Base-by-base conservation (phyloP, 495 filamentous ascomycete genomes). In the Articulospora tetracladia region DNA sequence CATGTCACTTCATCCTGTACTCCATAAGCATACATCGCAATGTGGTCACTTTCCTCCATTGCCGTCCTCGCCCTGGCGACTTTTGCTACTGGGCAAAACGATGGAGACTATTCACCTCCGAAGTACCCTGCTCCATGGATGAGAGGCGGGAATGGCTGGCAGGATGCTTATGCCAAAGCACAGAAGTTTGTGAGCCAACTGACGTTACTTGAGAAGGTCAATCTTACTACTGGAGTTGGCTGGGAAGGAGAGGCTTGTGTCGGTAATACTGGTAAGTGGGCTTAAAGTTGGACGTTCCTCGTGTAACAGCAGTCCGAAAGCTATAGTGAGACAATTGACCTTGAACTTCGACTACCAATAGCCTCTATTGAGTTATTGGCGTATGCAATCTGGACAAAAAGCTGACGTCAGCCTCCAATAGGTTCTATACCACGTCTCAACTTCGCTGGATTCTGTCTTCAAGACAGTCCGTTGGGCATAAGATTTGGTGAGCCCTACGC, bases 161-260 rank as follows among this genome's bases (percentile, higher is more conserved):
- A 82, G 39, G 85, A 87, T 3, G 90, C 91, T 12, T 92, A 96
- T 68, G 72, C 69, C 32, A 87, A 91, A 65, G 92, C 92, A 4
- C 83, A 82, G 60, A 80, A 76, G 0, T 93, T 96, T 60, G 92
- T 97, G 36, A 87, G 85, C 7, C 83, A 91, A 73, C 75, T 97
- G 70, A 97, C 92, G 0, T 73, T 97, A 58, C 73, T 86, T 12
- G 92, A 97, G 77, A 97, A 97, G 78, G 89, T 96, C 69, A 97
- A 97, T 67, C 66, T 97, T 59, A 96, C 92, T 1, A 96, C 91
- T 11, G 92, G 92, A 70, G 79, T 87, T 61, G 92, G 92, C 78
- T 91, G 67, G 73, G 80, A 73, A 25, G 64, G 59, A n/a, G 61
- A 50, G 48, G 4, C 34, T 36, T 56, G 30, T 57, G 68, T 70